Conservation (phyloP, 257 asterid genomes). For the Paraleonurus japonicus region DNA sequence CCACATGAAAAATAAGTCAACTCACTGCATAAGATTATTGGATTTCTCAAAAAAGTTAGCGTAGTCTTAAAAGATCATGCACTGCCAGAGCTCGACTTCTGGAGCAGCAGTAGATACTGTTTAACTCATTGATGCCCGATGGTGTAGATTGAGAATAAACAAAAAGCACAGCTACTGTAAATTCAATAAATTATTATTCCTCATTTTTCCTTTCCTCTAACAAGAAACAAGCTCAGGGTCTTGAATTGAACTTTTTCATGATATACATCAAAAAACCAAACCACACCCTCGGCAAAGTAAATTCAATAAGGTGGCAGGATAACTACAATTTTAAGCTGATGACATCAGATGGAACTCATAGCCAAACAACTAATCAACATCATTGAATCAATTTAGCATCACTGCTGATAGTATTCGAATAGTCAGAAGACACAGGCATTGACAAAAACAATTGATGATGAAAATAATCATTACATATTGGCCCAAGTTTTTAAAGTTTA, state of each 20-base stretch:
- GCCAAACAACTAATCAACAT: neutral
- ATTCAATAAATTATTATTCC: neutral
- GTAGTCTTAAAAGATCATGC: neutral
- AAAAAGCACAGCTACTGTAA: neutral
- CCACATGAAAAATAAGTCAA: neutral
- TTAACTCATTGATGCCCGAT: neutral
- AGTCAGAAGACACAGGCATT: neutral
- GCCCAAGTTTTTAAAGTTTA: neutral
- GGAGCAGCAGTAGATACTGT: neutral
- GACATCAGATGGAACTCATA: neutral
- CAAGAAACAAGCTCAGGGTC: slow-evolving; percentile 4
- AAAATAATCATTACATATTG: neutral
- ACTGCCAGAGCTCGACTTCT: neutral
- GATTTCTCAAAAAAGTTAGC: neutral
- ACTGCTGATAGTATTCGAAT: neutral
- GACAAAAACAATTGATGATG: neutral
- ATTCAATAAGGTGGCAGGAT: neutral
- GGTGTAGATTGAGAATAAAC: neutral
- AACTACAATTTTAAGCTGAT: neutral
- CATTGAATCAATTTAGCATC: slow-evolving; percentile 3
- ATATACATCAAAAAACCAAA: slow-evolving; percentile 12
- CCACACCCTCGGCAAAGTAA: neutral
- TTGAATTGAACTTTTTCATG: neutral
- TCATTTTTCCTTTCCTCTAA: neutral
- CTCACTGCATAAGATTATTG: neutral